A percentile compares a stretch with the other conserved stretches of the same genome.
These are phyloP conservation scores for Mycosphaerella arachidis DNA, from an alignment of 2,329 filamentous ascomycete genomes.

Conservation along the genomic window DNA sequence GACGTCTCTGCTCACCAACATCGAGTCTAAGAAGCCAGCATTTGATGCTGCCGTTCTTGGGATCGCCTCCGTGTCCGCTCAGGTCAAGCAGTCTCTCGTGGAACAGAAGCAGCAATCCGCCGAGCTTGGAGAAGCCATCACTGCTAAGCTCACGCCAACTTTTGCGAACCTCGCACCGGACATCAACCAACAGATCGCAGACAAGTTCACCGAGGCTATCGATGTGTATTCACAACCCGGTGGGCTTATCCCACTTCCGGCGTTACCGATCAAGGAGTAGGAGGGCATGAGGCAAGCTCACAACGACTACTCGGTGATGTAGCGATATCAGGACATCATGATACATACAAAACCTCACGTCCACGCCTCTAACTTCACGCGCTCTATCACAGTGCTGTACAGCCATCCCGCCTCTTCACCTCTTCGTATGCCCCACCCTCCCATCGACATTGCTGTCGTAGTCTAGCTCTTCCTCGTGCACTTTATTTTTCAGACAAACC, in stretches of 20 bases:
- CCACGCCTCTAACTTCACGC: background rate
- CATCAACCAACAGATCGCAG: slow-evolving; percentile 14
- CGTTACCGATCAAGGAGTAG: slow-evolving; percentile 8
- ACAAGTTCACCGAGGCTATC: slow-evolving; percentile 13
- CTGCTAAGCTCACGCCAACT: slow-evolving; percentile 11
- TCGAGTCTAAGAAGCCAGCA: slow-evolving; percentile 13
- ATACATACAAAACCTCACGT: background rate
- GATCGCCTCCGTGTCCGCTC: slow-evolving; percentile 7
- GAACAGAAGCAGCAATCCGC: slow-evolving; percentile 8
- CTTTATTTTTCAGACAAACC: background rate
- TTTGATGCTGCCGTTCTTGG: slow-evolving; percentile 12
- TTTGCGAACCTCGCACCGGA: slow-evolving; percentile 8
- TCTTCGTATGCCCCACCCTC: background rate
- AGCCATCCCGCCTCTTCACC: background rate
- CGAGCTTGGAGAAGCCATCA: slow-evolving; percentile 10
- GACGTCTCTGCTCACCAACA: slow-evolving; percentile 12
- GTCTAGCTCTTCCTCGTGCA: background rate
- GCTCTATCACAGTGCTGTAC: background rate
- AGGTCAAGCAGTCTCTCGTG: slow-evolving; percentile 10
- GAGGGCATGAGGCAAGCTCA: background rate
- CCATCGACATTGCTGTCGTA: background rate
- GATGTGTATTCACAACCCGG: slow-evolving; percentile 8
- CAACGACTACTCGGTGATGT: background rate
- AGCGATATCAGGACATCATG: background rate
- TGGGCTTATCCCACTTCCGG: slow-evolving; percentile 9